Conservation (phyloP, 352 stramenopile genomes). For the Pythium aquatile region DNA sequence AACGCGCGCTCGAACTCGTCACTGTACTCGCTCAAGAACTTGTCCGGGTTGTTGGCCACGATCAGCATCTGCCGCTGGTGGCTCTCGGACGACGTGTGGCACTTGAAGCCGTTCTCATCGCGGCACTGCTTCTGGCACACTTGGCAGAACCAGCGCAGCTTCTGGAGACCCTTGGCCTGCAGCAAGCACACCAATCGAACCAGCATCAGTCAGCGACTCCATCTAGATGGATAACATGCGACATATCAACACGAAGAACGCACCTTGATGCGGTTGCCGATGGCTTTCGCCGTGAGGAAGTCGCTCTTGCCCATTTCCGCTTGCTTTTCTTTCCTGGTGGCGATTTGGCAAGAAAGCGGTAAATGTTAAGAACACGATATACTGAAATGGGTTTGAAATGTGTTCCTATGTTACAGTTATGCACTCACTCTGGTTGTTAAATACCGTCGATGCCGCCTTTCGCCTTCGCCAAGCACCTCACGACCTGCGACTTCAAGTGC, state of each 20-base stretch:
- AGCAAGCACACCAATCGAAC: conserved; percentile 5
- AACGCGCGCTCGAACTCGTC: conserved; percentile 95
- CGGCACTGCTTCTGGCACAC: conserved; percentile 99
- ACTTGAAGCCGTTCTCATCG: conserved; percentile 99
- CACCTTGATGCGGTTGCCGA: conserved; percentile 85
- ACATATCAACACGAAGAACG: neutral
- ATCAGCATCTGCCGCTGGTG: conserved; percentile 99
- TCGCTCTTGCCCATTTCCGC: conserved; percentile 75
- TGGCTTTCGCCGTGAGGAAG: conserved; percentile 85
- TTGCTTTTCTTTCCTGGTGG: neutral
- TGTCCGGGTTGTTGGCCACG: conserved; percentile 94
- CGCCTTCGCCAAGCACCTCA: conserved; percentile 6
- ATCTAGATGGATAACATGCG: neutral
- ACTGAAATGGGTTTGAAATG: neutral
- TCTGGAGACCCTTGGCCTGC: conserved; percentile 95
- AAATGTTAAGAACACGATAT: neutral
- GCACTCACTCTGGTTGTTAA: neutral
- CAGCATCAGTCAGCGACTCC: neutral
- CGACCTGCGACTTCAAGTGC: conserved; percentile 24
- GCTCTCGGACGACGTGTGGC: conserved; percentile 95
- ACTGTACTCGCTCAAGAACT: conserved; percentile 93
- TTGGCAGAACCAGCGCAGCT: conserved; percentile 99
- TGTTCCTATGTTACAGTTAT: conserved; percentile 3
- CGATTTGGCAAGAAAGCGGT: neutral
- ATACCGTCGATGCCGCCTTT: neutral